These are phyloP conservation scores for Penicillium alfredii DNA, from an alignment of 495 filamentous ascomycete genomes.

Conservation along the genomic window DNA sequence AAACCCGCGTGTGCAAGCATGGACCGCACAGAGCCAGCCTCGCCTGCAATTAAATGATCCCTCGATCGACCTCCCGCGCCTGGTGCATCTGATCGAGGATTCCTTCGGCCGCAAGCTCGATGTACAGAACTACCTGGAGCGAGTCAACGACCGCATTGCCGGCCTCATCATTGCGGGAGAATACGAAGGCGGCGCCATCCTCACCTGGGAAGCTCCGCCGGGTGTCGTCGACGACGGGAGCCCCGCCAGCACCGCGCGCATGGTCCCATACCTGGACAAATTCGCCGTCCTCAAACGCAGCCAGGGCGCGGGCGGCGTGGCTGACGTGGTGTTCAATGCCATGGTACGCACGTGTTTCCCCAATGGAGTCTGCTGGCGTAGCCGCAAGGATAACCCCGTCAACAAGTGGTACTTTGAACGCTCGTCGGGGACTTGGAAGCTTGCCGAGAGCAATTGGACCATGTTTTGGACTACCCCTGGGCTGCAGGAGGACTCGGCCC, in stretches of 20 bases:
- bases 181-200: slow-evolving; percentile 90
- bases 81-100: slow-evolving; percentile 87
- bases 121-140: slow-evolving; percentile 69
- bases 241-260: slow-evolving; percentile 42
- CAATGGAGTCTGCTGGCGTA: slow-evolving; percentile 72
- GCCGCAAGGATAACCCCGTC: slow-evolving; percentile 72
- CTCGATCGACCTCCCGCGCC: slow-evolving; percentile 71
- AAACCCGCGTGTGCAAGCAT: slow-evolving; percentile 54
- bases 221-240: slow-evolving; percentile 48
- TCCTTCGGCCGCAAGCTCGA: slow-evolving; percentile 86
- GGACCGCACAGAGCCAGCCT: slow-evolving; percentile 56
- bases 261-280: slow-evolving; percentile 95
- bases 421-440: slow-evolving; percentile 71
- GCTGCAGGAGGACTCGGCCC: slow-evolving; percentile 42
- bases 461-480: slow-evolving; percentile 95
- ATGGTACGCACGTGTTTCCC: slow-evolving; percentile 90
- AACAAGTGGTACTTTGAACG: slow-evolving; percentile 97
- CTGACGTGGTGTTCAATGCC: slow-evolving; percentile 90
- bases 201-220: slow-evolving; percentile 88
- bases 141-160: slow-evolving; percentile 71
- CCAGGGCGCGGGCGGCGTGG: slow-evolving; percentile 87
- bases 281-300: slow-evolving; percentile 86
- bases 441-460: slow-evolving; percentile 75
- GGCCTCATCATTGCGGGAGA: slow-evolving; percentile 92
- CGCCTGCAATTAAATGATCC: slow-evolving; percentile 66